These are phyloP conservation scores for Colletotrichum lentis DNA, from an alignment of 2,329 filamentous ascomycete species.

Conservation along the genomic window DNA sequence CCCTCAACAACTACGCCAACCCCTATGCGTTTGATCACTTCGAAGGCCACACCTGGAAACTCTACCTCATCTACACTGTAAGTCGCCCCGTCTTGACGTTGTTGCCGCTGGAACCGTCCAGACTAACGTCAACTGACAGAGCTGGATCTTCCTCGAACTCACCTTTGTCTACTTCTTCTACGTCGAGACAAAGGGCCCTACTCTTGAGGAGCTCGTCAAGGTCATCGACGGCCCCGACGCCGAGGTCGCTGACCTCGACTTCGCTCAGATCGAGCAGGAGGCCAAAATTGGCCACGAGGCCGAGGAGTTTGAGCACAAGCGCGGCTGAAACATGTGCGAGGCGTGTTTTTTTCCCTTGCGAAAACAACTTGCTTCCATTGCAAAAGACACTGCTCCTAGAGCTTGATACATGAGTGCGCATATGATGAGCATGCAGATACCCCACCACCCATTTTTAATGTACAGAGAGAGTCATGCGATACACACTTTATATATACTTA, in stretches of 20 bases:
- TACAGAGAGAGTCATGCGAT: slow-evolving; percentile 16
- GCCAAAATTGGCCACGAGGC: slow-evolving; percentile 34
- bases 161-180: slow-evolving; percentile 64
- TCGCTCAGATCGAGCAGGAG: slow-evolving; percentile 57
- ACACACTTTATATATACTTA: slow-evolving; percentile 15
- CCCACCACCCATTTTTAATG: slow-evolving; percentile 13
- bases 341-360: neutral
- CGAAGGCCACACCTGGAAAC: slow-evolving; percentile 57
- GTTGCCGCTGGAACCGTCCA: no score
- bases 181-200: slow-evolving; percentile 70
- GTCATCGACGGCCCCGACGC: slow-evolving; percentile 71
- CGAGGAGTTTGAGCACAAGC: slow-evolving; percentile 35
- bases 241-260: slow-evolving; percentile 55
- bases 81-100: slow-evolving; percentile 40
- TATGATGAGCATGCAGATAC: slow-evolving; percentile 27
- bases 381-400: neutral
- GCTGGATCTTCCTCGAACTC: slow-evolving; percentile 64
- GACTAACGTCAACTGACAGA: slow-evolving; percentile 11
- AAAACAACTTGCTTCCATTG: neutral
- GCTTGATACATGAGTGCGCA: slow-evolving; percentile 9
- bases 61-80: slow-evolving; percentile 65
- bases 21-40: slow-evolving; percentile 61
- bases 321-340: slow-evolving; percentile 14
- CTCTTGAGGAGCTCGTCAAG: slow-evolving; percentile 72
- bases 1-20: slow-evolving; percentile 64